phyloP scores from a whole-genome alignment of 345 rosid species.

The Gossypium herbaceum region DNA sequence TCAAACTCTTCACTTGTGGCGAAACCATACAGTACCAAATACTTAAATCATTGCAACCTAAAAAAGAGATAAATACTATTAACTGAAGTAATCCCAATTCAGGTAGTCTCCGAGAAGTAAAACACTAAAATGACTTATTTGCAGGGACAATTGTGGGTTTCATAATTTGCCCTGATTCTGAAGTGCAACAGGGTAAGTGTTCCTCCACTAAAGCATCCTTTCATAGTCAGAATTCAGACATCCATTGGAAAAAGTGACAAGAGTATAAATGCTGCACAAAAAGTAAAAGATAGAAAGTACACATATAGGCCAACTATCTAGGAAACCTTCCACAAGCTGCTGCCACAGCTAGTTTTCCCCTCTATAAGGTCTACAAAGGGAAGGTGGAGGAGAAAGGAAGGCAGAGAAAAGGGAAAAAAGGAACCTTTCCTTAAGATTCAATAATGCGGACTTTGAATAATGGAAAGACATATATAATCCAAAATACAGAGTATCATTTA shows the following conservation, averaged over 20 bases:
- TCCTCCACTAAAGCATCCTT: neutral
- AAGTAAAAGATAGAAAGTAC: neutral
- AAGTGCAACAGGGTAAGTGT: too few relatives aligned
- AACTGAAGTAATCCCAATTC: too few relatives aligned
- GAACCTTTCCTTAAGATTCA: neutral
- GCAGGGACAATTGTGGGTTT: too few relatives aligned
- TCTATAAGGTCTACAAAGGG: neutral
- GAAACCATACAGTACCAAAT: neutral
- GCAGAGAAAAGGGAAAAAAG: neutral
- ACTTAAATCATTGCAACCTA: neutral
- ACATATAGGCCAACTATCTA: neutral
- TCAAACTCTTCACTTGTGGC: neutral
- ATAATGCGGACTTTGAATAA: neutral
- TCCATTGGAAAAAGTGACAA: neutral
- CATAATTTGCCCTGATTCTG: too few relatives aligned
- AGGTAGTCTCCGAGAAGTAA: too few relatives aligned
- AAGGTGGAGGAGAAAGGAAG: neutral
- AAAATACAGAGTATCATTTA: neutral
- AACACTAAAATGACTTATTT: too few relatives aligned
- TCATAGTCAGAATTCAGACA: neutral
- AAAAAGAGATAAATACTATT: too few relatives aligned
- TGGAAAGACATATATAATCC: neutral
- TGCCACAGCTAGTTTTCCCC: neutral
- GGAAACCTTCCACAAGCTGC: neutral
- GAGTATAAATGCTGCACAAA: neutral